phyloP scores from a whole-genome alignment of 2,329 filamentous ascomycete genomes.

The Aquanectria penicillioides region DNA sequence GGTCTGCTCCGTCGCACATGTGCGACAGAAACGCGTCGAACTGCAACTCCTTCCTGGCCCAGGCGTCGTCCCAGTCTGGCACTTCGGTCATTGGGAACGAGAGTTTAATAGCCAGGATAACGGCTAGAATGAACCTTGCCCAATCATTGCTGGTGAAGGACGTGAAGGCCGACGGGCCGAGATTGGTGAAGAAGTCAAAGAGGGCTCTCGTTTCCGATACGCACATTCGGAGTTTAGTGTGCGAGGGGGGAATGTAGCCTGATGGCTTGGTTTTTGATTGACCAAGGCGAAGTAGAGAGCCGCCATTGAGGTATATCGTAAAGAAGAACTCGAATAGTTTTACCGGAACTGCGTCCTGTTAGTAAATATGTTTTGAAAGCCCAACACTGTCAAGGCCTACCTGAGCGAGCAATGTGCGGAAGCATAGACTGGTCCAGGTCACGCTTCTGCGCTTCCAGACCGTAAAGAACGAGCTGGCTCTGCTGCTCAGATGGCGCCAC shows the following conservation, averaged over 20 bases:
- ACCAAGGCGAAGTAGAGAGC: conserved; percentile 45
- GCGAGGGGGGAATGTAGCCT: conserved; percentile 26
- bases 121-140: conserved; percentile 51
- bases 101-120: conserved; percentile 57
- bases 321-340: conserved; percentile 47
- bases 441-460: conserved; percentile 58
- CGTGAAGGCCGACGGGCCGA: conserved; percentile 46
- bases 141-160: conserved; percentile 56
- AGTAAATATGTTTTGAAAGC: conserved; percentile 25
- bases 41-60: conserved; percentile 51
- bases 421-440: conserved; percentile 52
- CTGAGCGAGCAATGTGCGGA: conserved; percentile 40
- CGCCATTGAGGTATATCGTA: conserved; percentile 53
- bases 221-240: conserved; percentile 35
- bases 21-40: conserved; percentile 52
- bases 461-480: conserved; percentile 55
- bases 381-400: conserved; percentile 16
- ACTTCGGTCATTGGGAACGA: conserved; percentile 56
- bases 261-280: conserved; percentile 14
- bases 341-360: conserved; percentile 35
- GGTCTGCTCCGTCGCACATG: conserved; percentile 44
- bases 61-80: conserved; percentile 48
- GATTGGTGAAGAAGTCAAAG: conserved; percentile 45
- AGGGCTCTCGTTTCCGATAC: conserved; percentile 42
- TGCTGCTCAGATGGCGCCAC: conserved; percentile 51